These are phyloP conservation scores for Leccinum disarticulatum DNA, from an alignment of 768 basidiomycete species.

Conservation along the genomic window DNA sequence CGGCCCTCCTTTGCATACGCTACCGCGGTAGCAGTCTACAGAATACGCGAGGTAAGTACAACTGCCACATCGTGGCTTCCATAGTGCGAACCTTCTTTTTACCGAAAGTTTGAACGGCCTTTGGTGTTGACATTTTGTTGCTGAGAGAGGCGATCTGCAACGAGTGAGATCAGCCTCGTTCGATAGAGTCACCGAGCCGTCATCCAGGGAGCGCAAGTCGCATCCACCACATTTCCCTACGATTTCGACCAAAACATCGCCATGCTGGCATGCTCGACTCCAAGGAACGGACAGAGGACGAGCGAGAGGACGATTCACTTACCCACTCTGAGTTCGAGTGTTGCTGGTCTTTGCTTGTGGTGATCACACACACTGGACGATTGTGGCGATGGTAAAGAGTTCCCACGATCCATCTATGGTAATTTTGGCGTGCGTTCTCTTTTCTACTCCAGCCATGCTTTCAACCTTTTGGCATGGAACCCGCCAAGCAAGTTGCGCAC, in stretches of 20 bases:
- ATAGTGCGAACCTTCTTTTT: slow-evolving; percentile 88
- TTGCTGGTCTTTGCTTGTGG: slow-evolving; percentile 18
- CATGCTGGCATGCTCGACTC: background rate
- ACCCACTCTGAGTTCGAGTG: slow-evolving; percentile 38
- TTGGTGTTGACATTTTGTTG: slow-evolving; percentile 66
- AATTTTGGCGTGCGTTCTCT: slow-evolving; percentile 2
- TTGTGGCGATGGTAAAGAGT: slow-evolving; percentile 4
- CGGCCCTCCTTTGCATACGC: slow-evolving; percentile 96
- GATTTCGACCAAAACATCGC: slow-evolving; percentile 14
- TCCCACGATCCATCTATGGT: slow-evolving; percentile 29
- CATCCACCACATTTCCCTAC: slow-evolving; percentile 43
- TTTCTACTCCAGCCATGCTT: slow-evolving; percentile 11
- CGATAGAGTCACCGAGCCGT: slow-evolving; percentile 8
- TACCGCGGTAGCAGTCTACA: slow-evolving; percentile 94
- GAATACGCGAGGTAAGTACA: slow-evolving; percentile 4
- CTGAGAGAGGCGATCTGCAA: slow-evolving; percentile 24
- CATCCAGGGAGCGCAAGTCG: slow-evolving; percentile 36
- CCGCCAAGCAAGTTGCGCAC: slow-evolving; percentile 12
- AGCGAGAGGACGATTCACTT: slow-evolving; percentile 28
- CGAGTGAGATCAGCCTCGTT: slow-evolving; percentile 19
- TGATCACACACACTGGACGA: background rate
- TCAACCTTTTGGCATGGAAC: slow-evolving; percentile 15
- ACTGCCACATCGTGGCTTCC: background rate
- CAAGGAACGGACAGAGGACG: background rate
- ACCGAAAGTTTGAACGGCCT: slow-evolving; percentile 98